Conservation (phyloP, 768 basidiomycete genomes). For the Mycena venus region DNA sequence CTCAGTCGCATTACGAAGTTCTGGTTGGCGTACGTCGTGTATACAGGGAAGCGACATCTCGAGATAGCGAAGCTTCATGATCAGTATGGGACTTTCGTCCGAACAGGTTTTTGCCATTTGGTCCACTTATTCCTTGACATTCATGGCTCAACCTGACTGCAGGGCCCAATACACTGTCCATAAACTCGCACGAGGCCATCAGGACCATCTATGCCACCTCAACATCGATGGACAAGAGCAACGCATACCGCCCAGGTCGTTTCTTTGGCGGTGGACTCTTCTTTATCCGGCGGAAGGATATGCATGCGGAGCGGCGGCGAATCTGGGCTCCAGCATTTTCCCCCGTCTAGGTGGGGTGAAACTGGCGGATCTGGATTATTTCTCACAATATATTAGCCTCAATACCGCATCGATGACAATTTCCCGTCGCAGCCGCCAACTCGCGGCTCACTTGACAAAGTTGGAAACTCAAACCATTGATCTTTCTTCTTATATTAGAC, state of each 20-base stretch:
- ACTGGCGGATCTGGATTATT: too few relatives aligned
- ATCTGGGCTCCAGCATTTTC: neutral
- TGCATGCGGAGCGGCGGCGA: neutral
- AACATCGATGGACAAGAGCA: slow-evolving; percentile 47
- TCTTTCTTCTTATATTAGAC: slow-evolving; percentile 22
- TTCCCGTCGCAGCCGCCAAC: neutral
- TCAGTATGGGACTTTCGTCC: neutral
- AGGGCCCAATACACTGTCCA: slow-evolving; percentile 44
- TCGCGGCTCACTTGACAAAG: neutral
- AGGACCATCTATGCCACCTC: slow-evolving; percentile 39
- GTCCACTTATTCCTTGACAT: too few relatives aligned
- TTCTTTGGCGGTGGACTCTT: slow-evolving; percentile 32
- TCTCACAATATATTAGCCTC: too few relatives aligned
- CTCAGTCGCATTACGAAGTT: neutral
- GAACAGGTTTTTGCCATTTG: too few relatives aligned
- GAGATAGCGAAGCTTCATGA: neutral
- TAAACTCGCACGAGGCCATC: slow-evolving; percentile 40
- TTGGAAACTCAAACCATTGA: neutral
- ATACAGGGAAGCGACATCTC: neutral
- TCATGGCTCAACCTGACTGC: neutral
- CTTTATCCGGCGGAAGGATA: neutral
- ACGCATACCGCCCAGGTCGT: slow-evolving; percentile 40
- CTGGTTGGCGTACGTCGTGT: neutral
- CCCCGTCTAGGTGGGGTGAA: neutral
- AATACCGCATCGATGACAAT: too few relatives aligned